Evolutionary conservation across 106 monocot genomes (phyloP), one percentile per base, ranked within the genome.

Genomic region (Phalaenopsis equestris): DNA sequence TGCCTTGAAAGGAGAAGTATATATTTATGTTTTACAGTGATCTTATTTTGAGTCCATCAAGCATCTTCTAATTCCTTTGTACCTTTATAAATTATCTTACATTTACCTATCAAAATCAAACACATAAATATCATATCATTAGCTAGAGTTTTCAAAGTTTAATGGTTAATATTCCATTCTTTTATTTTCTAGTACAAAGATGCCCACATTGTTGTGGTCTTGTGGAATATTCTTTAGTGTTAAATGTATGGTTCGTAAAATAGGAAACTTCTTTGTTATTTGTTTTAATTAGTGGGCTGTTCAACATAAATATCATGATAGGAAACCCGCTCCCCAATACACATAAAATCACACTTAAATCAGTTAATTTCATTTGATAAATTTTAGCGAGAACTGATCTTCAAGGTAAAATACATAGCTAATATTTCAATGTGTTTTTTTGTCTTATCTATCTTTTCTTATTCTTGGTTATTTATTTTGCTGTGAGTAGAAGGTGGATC

Each of bases 401-500:
- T 70, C 36, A 39, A 39, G 10, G 39, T 39, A 70, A 70, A 70
- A 38, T 70, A 70, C 39, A 70, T 70, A 15, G 70, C 23, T 39
- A 38, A 39, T 14, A 39, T 70, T 38, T 14, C 36, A 70, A 41
- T 70, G 11, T 36, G 1, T 56, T 37, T 47, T 37, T 47, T 75
- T 56, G 43, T 64, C 56, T 42, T 42, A 74, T 81, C n/a, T 55
- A 74, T 45, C 38, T 47, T 38, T 68, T 76, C 43, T 38, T 80
- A 74, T 74, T 70, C 38, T 70, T 74, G 42, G 72, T 45, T 42
- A 43, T 74, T 45, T 74, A 74, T 74, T 74, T 74, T 4, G 43
- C 45, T 74, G 45, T 6, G 74, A 74, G 74, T 74, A 88, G 88
- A 48, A 86, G 88, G 39, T 83, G 74, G 77, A 78, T 61, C 18